Conservation (phyloP, 306 rosid genomes). For the Canavalia gladiata region DNA sequence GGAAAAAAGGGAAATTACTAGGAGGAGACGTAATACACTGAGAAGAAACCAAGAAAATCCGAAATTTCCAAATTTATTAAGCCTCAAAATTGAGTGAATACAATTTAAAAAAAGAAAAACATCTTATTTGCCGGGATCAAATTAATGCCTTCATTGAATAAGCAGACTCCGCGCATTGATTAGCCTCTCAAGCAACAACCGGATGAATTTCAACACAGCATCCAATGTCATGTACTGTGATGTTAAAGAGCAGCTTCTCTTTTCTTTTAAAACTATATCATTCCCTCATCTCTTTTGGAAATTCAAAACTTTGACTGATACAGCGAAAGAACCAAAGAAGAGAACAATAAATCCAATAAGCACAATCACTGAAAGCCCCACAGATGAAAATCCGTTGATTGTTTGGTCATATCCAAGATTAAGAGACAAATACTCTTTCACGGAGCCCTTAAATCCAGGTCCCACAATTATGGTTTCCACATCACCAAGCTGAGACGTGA, state of each 20-base stretch:
- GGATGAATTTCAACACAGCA: background rate
- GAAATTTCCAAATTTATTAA: background rate
- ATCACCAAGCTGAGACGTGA: conserved; percentile 93
- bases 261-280: background rate
- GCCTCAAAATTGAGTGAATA: conserved; percentile 1
- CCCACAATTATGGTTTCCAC: conserved; percentile 66
- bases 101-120: background rate
- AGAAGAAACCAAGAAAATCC: background rate
- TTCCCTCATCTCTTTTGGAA: conserved; percentile 75
- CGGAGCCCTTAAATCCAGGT: conserved; percentile 79
- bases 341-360: conserved; percentile 69
- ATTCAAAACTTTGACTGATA: conserved; percentile 78
- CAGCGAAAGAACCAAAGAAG: conserved; percentile 74
- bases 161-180: background rate
- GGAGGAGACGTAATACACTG: background rate
- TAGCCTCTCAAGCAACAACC: conserved; percentile 5
- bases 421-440: conserved; percentile 66
- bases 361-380: conserved; percentile 57
- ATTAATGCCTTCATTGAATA: background rate
- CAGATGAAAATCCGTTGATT: conserved; percentile 65
- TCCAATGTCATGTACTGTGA: conserved; percentile 5
- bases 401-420: conserved; percentile 65
- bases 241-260: conserved; percentile 4
- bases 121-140: background rate
- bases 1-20: background rate